Base-by-base conservation (phyloP, 208 protist species). In the Acanthamoeba lenticulata region DNA sequence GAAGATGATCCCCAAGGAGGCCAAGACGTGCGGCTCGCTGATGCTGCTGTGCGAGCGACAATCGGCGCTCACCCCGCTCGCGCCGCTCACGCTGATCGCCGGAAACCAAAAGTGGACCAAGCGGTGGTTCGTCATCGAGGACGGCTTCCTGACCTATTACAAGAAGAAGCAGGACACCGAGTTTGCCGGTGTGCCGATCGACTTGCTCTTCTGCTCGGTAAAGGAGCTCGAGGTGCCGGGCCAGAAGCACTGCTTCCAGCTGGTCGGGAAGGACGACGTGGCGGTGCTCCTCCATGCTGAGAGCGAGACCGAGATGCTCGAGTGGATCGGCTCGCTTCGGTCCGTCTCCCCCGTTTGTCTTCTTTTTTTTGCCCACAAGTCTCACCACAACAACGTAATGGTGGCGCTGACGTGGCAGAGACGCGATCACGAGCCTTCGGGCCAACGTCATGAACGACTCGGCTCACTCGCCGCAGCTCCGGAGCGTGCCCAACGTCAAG, bases 61-160 rank as follows among this genome's bases (percentile, higher is more conserved):
- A 21, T 38, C 67, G 36, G 44, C 67, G 15, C 67, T 38, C 34
- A 79, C 44, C 67, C 67, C 67, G 32, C 67, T 79, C 0, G 38
- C 67, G 13, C 67, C 67, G 36, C 17, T 79, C 5, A 79, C 38
- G 11, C 36, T 79, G 7, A n/a, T 79, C 38, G 67, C 67, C 5
- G 85, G 85, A 32, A 72, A 65, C 32, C 85, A 74, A 34, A 91
- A 91, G 38, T 91, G 85, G 85, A 47, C 21, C 24, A 65, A 49
- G 38, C 85, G 85, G 5, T 91, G 85, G 85, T 91, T 91, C 38
- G 85, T 91, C 40, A 91, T 91, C 38, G 85, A 91, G 36, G 85
- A 62, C 40, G 85, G 85, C 24, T 72, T 72, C 29, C 45, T 91
- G 52, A 72, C 55, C 42, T 91, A 91, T 52, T 74, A 65, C 79